Conservation (phyloP, 306 rosid species). For the Acacia melanoxylon region DNA sequence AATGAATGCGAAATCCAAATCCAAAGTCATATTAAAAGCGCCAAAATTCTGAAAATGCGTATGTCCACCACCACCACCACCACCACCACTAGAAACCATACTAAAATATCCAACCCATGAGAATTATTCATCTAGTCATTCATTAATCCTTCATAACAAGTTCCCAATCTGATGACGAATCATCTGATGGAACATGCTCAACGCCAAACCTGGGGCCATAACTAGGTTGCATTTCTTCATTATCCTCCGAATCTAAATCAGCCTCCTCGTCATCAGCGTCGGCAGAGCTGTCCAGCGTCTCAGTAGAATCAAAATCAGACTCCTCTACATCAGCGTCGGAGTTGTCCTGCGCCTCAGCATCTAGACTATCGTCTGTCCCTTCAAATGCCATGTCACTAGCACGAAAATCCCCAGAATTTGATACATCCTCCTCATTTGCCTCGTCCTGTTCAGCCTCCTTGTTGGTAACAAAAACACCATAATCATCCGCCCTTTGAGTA, state of each 20-base stretch:
- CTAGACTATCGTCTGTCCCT: slow-evolving; percentile 16
- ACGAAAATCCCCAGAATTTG: background rate
- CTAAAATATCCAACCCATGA: background rate
- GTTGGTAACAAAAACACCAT: too few species aligned
- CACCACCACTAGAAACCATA: background rate
- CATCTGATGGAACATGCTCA: slow-evolving; percentile 42
- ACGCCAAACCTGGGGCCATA: background rate
- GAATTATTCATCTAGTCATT: slow-evolving; percentile 18
- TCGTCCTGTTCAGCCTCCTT: too few species aligned
- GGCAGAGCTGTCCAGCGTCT: slow-evolving; percentile 25
- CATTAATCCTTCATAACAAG: slow-evolving; percentile 58
- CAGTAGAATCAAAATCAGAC: background rate
- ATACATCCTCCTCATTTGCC: too few species aligned
- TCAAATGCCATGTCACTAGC: background rate
- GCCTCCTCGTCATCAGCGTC: slow-evolving; percentile 29
- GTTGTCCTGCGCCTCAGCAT: slow-evolving; percentile 25
- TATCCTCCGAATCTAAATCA: slow-evolving; percentile 18
- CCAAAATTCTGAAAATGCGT: background rate
- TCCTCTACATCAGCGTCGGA: slow-evolving; percentile 26
- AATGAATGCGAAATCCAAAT: background rate
- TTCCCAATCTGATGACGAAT: slow-evolving; percentile 74
- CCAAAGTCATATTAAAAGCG: too few species aligned
- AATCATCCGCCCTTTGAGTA: background rate
- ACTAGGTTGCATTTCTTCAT: background rate
- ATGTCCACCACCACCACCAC: background rate